Evolutionary conservation across 2,329 filamentous ascomycete genomes (phyloP).

Genomic region (Xylaria sp.): DNA sequence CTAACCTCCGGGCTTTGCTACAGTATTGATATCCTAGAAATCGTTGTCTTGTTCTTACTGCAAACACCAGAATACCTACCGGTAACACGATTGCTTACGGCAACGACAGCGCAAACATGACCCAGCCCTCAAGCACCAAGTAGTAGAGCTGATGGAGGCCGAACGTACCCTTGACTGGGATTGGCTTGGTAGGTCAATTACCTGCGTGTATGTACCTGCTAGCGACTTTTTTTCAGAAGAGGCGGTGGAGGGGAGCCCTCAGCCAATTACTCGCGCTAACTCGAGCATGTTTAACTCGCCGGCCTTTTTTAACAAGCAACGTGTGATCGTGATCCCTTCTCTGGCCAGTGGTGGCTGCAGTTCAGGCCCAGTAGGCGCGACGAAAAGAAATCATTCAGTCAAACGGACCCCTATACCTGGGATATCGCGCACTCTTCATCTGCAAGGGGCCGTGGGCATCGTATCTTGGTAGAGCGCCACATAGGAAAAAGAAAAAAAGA

Average conservation of each 20-base stretch:
- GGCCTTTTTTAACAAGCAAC: constrained; percentile 15
- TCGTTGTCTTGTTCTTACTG: neutral
- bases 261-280: neutral
- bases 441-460: constrained; percentile 22
- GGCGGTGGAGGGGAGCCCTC: constrained; percentile 1
- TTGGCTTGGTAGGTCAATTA: constrained; percentile 6
- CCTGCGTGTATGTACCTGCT: too few species aligned
- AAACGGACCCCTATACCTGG: constrained; percentile 13
- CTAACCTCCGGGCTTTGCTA: neutral
- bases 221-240: constrained; percentile 11
- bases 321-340: constrained; percentile 7
- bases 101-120: too few species aligned
- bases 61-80: neutral
- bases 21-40: too few species aligned
- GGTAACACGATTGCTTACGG: constrained; percentile 7
- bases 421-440: constrained; percentile 19
- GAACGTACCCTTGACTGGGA: constrained; percentile 2
- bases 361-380: constrained; percentile 14
- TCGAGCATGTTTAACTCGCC: constrained; percentile 12
- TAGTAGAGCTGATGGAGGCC: constrained; percentile 14
- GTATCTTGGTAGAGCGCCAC: neutral
- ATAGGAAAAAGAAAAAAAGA: constrained; percentile 4
- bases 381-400: constrained; percentile 16
- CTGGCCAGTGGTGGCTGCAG: constrained; percentile 12
- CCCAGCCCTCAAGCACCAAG: constrained; percentile 20